Evolutionary conservation across 179 eudicot species (phyloP).

Genomic region (Corrigiola litoralis): DNA sequence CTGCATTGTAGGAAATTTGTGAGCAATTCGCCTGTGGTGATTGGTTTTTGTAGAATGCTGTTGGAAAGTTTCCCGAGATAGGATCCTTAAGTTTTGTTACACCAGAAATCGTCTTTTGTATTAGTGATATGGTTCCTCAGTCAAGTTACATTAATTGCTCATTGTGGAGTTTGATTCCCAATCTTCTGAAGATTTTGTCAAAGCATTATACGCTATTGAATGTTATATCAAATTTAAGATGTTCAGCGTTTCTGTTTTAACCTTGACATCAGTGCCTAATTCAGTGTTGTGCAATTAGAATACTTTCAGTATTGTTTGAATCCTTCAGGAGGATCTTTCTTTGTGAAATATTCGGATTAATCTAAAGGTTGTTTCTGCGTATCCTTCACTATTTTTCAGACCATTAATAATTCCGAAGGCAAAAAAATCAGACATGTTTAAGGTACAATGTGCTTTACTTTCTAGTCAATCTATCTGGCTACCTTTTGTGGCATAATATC

Average conservation of each 20-base stretch:
- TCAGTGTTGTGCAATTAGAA: neutral
- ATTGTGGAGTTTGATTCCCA: neutral
- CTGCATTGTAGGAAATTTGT: neutral
- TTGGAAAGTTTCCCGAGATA: neutral
- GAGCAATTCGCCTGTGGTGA: neutral
- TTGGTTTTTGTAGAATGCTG: neutral
- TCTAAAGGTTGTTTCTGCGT: no score
- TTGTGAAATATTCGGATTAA: no score
- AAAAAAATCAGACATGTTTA: neutral
- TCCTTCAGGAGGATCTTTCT: no score
- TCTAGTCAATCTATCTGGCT: neutral
- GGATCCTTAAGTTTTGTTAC: neutral
- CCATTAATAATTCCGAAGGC: no score
- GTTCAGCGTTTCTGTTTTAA: neutral
- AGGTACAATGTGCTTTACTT: conserved; percentile 7
- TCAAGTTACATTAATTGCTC: neutral
- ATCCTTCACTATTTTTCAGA: no score
- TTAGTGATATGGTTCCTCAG: neutral
- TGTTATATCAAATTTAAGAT: no score
- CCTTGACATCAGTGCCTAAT: neutral
- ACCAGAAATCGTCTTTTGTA: neutral
- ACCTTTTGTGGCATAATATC: neutral
- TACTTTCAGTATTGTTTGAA: neutral
- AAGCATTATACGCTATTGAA: no score
- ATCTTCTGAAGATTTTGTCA: neutral